A percentile compares a stretch with the other conserved stretches of the same genome.
Evolutionary conservation across 306 rosid species (phyloP).

Genomic region (Corylus heterophylla): DNA sequence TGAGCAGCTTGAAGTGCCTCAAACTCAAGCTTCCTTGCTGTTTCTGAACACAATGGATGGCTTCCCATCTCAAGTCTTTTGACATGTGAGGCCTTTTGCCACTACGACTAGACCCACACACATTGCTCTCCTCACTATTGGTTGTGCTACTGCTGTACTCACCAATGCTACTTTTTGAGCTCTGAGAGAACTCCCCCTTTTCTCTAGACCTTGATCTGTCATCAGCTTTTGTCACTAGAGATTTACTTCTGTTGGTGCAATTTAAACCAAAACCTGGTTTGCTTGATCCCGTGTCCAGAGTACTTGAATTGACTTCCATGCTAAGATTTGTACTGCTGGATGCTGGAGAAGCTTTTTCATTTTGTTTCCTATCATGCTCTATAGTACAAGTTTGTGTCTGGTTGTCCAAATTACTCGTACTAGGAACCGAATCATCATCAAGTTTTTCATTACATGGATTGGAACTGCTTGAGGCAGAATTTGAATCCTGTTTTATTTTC

Average conservation of each 20-base stretch:
- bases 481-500: conserved; percentile 60
- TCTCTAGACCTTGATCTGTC: conserved; percentile 84
- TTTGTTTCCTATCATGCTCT: conserved; percentile 48
- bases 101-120: conserved; percentile 73
- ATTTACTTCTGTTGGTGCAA: conserved; percentile 54
- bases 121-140: conserved; percentile 86
- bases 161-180: conserved; percentile 96
- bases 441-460: conserved; percentile 30
- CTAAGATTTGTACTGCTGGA: conserved; percentile 53
- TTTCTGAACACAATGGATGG: conserved; percentile 63
- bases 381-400: conserved; percentile 37
- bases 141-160: conserved; percentile 91
- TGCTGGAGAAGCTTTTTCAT: conserved; percentile 43
- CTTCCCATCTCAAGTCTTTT: conserved; percentile 94
- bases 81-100: conserved; percentile 98
- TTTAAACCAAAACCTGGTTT: conserved; percentile 46
- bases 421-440: conserved; percentile 46
- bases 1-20: conserved; percentile 72
- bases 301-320: conserved; percentile 52
- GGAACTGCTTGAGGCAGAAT: conserved; percentile 45
- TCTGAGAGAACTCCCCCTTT: conserved; percentile 85
- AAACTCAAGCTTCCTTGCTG: conserved; percentile 71
- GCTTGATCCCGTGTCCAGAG: conserved; percentile 44
- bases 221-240: conserved; percentile 51
- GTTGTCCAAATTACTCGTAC: conserved; percentile 43